These are phyloP conservation scores for Coemansia aciculifera DNA, from an alignment of 192 early-diverging fungal species.

Conservation along the genomic window DNA sequence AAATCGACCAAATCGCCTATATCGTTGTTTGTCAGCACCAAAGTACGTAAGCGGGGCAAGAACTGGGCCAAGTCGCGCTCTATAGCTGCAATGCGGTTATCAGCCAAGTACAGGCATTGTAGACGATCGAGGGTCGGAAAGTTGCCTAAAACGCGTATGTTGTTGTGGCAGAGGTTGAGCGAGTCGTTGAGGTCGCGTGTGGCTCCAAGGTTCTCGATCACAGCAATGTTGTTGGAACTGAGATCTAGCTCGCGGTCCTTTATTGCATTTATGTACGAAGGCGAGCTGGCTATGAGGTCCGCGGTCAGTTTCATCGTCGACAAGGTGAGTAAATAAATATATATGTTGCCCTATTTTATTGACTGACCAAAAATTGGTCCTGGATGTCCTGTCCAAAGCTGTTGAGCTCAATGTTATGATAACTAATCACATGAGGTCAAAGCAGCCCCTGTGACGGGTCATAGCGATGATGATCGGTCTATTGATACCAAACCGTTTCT, in stretches of 20 bases:
- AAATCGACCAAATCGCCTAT: slow-evolving; percentile 84
- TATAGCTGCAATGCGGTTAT: slow-evolving; percentile 88
- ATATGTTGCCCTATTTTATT: not conserved
- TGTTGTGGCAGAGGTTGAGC: slow-evolving; percentile 92
- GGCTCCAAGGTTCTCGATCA: slow-evolving; percentile 93
- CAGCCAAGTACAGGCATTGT: slow-evolving; percentile 70
- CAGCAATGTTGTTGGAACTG: slow-evolving; percentile 81
- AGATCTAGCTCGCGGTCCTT: slow-evolving; percentile 90
- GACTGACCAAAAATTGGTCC: not conserved
- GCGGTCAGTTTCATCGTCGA: slow-evolving; percentile 72
- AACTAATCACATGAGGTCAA: not conserved
- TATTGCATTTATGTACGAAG: slow-evolving; percentile 79
- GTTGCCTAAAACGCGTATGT: slow-evolving; percentile 78
- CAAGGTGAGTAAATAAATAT: not conserved
- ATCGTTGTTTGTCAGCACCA: slow-evolving; percentile 88
- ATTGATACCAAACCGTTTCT: no score
- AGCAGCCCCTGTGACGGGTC: no score
- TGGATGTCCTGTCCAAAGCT: not conserved
- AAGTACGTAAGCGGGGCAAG: slow-evolving; percentile 74
- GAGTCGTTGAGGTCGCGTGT: slow-evolving; percentile 94
- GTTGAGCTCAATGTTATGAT: not conserved
- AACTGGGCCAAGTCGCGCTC: slow-evolving; percentile 64
- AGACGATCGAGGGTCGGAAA: slow-evolving; percentile 84
- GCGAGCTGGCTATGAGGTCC: slow-evolving; percentile 66
- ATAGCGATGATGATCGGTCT: no score